A percentile compares a stretch with the other conserved stretches of the same genome.
phyloP scores from a whole-genome alignment of 768 basidiomycete species.

The Xerocomellus intermedius region DNA sequence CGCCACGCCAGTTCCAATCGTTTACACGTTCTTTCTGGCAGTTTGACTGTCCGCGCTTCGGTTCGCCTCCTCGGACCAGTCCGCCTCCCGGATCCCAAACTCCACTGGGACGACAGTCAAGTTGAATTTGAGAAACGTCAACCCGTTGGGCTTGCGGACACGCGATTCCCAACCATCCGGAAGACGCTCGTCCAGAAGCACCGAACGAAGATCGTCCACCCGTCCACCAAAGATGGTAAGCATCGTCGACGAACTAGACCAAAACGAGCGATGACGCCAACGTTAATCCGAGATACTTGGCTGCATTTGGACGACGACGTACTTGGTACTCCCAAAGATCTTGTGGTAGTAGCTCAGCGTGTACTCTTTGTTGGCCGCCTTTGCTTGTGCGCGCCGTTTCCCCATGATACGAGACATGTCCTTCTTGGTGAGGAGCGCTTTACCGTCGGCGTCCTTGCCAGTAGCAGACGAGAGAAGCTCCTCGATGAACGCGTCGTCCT shows the following conservation, averaged over 20 bases:
- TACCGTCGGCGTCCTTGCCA: constrained; percentile 52
- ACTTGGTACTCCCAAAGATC: constrained; percentile 72
- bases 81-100: constrained; percentile 15
- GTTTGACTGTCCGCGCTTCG: not conserved
- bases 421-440: constrained; percentile 45
- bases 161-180: constrained; percentile 72
- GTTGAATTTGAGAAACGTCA: constrained; percentile 63
- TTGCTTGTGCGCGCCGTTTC: constrained; percentile 62
- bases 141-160: constrained; percentile 49
- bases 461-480: constrained; percentile 61
- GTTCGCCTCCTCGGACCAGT: constrained; percentile 18
- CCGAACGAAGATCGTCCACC: constrained; percentile 48
- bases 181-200: constrained; percentile 67
- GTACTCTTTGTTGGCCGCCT: constrained; percentile 56
- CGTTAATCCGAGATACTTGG: not conserved
- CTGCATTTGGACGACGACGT: constrained; percentile 20
- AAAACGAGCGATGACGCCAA: not conserved
- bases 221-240: constrained; percentile 68
- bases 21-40: not conserved
- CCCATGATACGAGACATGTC: constrained; percentile 60
- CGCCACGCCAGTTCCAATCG: not conserved
- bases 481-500: constrained; percentile 49
- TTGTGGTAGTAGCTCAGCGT: constrained; percentile 52
- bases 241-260: constrained; percentile 59
- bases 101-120: constrained; percentile 26